phyloP scores from a whole-genome alignment of 805 yeast genomes.

The Wickerhamia fluorescens region DNA sequence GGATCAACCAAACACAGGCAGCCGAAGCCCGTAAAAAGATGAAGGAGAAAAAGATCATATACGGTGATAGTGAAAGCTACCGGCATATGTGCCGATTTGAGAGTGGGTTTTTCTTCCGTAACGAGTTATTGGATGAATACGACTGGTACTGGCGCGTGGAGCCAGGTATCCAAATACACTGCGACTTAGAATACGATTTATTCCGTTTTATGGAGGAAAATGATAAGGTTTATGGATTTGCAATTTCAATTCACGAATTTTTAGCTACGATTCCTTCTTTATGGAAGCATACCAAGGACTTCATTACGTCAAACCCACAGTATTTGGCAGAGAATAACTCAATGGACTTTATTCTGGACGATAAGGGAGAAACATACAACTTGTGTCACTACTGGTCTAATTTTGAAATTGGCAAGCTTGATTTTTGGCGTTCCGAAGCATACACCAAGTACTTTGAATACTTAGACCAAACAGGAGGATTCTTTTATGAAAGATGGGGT shows the following conservation, averaged over 20 bases:
- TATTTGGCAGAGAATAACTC: conserved; percentile 55
- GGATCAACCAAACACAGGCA: conserved; percentile 76
- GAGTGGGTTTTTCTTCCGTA: conserved; percentile 82
- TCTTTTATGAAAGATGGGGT: conserved; percentile 91
- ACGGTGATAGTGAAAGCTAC: conserved; percentile 69
- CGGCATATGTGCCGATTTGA: conserved; percentile 92
- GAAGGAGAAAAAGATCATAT: conserved; percentile 53
- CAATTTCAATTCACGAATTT: conserved; percentile 77
- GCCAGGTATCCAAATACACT: conserved; percentile 71
- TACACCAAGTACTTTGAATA: conserved; percentile 64
- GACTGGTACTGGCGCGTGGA: conserved; percentile 95
- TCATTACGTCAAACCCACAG: conserved; percentile 54
- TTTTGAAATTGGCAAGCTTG: conserved; percentile 72
- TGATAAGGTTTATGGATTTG: conserved; percentile 79
- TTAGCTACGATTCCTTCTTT: conserved; percentile 78
- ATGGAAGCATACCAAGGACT: conserved; percentile 71
- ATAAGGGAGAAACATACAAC: conserved; percentile 62
- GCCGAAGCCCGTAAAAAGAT: conserved; percentile 51
- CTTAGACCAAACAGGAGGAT: conserved; percentile 78
- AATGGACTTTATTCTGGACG: conserved; percentile 63
- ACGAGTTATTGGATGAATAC: conserved; percentile 62
- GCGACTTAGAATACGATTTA: conserved; percentile 84
- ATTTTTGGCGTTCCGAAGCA: conserved; percentile 68
- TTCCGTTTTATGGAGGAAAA: conserved; percentile 71
- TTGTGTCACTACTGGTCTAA: conserved; percentile 90